These are phyloP conservation scores for Plantago lanceolata DNA, from an alignment of 305 asterid species.

Conservation along the genomic window DNA sequence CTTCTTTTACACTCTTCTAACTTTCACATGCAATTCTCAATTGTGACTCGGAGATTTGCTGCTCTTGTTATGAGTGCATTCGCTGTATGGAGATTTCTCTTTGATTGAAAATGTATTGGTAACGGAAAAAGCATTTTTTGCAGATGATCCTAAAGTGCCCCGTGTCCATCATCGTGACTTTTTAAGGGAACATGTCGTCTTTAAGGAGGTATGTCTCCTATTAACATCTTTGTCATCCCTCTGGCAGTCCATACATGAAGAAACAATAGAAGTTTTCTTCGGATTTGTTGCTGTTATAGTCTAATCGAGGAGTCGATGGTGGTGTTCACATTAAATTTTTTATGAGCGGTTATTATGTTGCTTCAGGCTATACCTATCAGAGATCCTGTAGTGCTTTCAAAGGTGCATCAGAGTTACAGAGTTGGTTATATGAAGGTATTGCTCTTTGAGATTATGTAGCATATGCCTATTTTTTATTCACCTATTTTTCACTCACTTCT, in stretches of 20 bases:
- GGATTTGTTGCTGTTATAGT: too few species aligned
- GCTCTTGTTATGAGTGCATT: too few species aligned
- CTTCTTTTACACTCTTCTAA: too few species aligned
- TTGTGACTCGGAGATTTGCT: too few species aligned
- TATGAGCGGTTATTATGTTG: slow-evolving; percentile 20
- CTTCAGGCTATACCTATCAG: slow-evolving; percentile 83
- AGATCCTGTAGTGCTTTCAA: slow-evolving; percentile 71
- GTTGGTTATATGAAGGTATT: slow-evolving; percentile 85
- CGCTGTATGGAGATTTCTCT: background rate
- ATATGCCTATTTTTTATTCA: background rate
- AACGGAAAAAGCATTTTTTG: slow-evolving; percentile 22
- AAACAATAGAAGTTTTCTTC: background rate
- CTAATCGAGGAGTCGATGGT: too few species aligned
- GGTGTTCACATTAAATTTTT: background rate
- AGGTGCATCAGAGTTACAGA: slow-evolving; percentile 93
- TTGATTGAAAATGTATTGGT: background rate
- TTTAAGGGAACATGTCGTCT: slow-evolving; percentile 76
- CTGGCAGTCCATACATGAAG: background rate
- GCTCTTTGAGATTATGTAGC: slow-evolving; percentile 15
- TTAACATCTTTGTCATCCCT: slow-evolving; percentile 9
- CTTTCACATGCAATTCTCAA: too few species aligned
- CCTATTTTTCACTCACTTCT: slow-evolving; percentile 12
- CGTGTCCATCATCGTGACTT: slow-evolving; percentile 77
- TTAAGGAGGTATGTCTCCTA: slow-evolving; percentile 66
- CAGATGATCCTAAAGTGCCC: slow-evolving; percentile 86